Evolutionary conservation across 1,139 yeast species (phyloP), one percentile per base, ranked within the genome.

Genomic region (Candida pseudoviswanathii): DNA sequence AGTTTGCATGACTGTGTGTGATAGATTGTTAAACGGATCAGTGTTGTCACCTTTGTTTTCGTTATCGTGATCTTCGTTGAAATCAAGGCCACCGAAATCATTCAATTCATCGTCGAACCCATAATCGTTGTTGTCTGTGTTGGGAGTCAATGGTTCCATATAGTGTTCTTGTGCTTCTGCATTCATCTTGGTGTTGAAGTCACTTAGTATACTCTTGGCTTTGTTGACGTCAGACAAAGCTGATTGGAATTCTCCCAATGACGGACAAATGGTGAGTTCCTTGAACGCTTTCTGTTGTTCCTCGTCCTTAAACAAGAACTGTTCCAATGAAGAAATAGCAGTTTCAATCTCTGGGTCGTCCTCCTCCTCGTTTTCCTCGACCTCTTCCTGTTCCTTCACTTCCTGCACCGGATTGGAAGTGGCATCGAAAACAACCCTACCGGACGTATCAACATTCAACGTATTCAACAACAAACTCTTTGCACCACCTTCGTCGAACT

Each of bases 401-500:
- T 62, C 64, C 41, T 57, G 55, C 8, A 50, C 52, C 4, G 65
- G 63, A 25, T 61, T 66, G 2, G 78, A 65, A 1, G 81, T 73
- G 6, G 82, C 80, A 58, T 84, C 90, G 59, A 85, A 84, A 1
- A 84, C 79, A n/a, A 86, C 82, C 48, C 87, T 65, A 0, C 91
- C 89, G 0, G 73, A 63, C 3, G 67, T 54, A 57, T 85, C 88
- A 21, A 85, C 77, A 48, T 72, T 73, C 49, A 92, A 75, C 1
- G 92, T 83, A 58, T 90, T 91, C 58, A 90, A 69, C 45, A 92
- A 70, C 50, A 92, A 71, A 47, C 96, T 88, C 60, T 86, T 89
- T 7, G 97, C 92, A 4, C 98, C 97, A 34, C 97, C 97, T 68
- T 92, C 97, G 65, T 92, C 97, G 61, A 91, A 92, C 53, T 91